Evolutionary conservation across 306 rosid species (phyloP).

Genomic region (Alnus rubra): DNA sequence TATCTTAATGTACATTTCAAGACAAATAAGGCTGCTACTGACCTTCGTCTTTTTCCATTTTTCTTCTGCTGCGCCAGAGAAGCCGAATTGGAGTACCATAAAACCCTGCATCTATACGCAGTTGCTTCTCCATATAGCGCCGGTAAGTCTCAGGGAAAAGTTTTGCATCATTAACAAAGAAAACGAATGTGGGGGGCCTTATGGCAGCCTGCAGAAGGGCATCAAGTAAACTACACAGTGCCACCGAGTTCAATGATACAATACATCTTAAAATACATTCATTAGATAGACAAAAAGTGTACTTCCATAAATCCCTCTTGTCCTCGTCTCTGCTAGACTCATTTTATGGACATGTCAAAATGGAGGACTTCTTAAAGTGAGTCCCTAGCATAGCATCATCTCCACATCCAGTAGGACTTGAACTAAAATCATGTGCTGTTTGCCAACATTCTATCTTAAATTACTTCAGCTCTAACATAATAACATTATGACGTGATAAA

Average conservation of each 20-base stretch:
- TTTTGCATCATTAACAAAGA: slow-evolving; percentile 91
- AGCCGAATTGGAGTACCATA: slow-evolving; percentile 88
- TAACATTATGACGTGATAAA: neutral
- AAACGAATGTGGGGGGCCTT: slow-evolving; percentile 94
- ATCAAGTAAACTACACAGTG: neutral
- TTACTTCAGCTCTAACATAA: neutral
- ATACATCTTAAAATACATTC: neutral
- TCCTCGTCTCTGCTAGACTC: neutral
- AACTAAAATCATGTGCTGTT: neutral
- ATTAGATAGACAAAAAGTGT: neutral
- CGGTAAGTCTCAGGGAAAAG: slow-evolving; percentile 88
- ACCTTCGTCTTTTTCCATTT: slow-evolving; percentile 72
- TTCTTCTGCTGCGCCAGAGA: slow-evolving; percentile 85
- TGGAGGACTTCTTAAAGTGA: neutral
- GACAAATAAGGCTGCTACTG: slow-evolving; percentile 27
- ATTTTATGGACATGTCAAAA: neutral
- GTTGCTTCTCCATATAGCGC: slow-evolving; percentile 88
- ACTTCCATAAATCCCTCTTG: neutral
- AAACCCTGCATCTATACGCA: slow-evolving; percentile 87
- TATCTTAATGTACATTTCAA: too few relatives aligned
- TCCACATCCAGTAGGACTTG: neutral
- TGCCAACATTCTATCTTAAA: neutral
- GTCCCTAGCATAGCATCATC: neutral
- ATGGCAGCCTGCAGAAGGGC: slow-evolving; percentile 80
- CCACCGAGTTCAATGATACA: neutral